Evolutionary conservation across 2,329 filamentous ascomycete genomes (phyloP), one percentile per base, ranked within the genome.

Genomic region (Chrysoporthe austroafricana): DNA sequence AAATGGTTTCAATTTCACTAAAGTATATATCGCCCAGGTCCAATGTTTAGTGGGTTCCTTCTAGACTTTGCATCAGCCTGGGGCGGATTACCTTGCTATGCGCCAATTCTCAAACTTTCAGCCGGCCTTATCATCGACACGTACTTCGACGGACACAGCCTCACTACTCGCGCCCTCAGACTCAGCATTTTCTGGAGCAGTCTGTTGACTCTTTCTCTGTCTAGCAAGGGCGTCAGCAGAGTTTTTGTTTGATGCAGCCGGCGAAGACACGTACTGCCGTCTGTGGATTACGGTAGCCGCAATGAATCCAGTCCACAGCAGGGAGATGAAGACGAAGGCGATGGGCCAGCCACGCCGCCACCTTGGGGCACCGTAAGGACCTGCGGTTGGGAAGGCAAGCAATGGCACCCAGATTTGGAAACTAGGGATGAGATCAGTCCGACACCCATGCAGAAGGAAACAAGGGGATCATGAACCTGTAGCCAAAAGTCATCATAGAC

Each of bases 341-440:
- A 83, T 78, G 0, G 82, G 81, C 76, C 82, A 85, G 0, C 83
- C 83, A 42, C 81, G 82, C 1, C 73, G 79, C 83, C 83, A 85
- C 44, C 79, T 75, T 0, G 83, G 83, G 0, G 81, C 81, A 3
- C 80, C 79, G 42, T 79, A 71, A 0, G 76, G 73, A 0, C 80
- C 80, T 0, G 78, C 79, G 0, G 80, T 82, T 0, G 80, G 81
- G 67, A 80, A 83, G 2, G 80, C 72, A 2, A 82, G 72, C 6
- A 82, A 74, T 0, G 80, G 80, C 4, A 81, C 79, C 81, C 81
- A 82, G 14, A 82, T 81, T 50, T 81, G 75, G 69, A 82, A 81
- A 0, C 79, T 62, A 26, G 21, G 52, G 11, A 62, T 39, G 36
- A 32, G 6, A 46, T 62, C 60, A 62, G 44, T 4, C 14, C 13